Evolutionary conservation across 495 filamentous ascomycete species (phyloP).

Genomic region (Neurospora sp.): DNA sequence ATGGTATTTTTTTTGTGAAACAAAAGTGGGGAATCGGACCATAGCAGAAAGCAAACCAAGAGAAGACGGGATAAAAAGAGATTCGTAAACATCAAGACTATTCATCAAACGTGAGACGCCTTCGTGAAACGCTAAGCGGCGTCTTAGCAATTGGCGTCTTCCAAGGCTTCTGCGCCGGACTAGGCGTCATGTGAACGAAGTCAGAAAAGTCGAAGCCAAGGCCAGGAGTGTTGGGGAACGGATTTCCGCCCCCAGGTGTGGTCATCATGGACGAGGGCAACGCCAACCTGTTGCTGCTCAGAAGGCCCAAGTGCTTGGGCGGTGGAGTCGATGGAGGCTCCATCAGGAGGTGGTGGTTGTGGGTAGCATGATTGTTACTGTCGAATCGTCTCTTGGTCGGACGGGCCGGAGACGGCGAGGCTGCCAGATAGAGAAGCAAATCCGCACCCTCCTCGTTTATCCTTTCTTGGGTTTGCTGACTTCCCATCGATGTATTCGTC

Average conservation of each 20-base stretch:
- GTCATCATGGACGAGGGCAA: conserved; percentile 83
- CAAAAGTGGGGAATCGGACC: background rate
- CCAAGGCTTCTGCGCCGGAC: conserved; percentile 81
- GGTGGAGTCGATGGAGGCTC: conserved; percentile 84
- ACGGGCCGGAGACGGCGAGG: conserved; percentile 77
- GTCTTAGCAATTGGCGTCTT: conserved; percentile 50
- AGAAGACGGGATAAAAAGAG: background rate
- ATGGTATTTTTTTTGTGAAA: conserved; percentile 2
- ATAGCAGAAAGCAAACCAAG: background rate
- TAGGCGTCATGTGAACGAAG: conserved; percentile 94
- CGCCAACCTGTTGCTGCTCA: conserved; percentile 41
- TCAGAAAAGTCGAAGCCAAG: conserved; percentile 87
- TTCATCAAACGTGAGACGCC: conserved; percentile 39
- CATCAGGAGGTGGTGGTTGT: conserved; percentile 23
- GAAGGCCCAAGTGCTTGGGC: conserved; percentile 36
- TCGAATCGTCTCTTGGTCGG: conserved; percentile 13
- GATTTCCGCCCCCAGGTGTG: conserved; percentile 60
- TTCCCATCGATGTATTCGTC: background rate
- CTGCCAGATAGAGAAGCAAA: conserved; percentile 81
- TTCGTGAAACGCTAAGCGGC: conserved; percentile 29
- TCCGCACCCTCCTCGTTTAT: conserved; percentile 78
- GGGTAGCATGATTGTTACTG: conserved; percentile 1
- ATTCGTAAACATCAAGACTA: conserved; percentile 4
- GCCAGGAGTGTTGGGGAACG: conserved; percentile 51
- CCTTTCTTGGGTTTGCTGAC: conserved; percentile 24